Conservation (phyloP, 176 grass and related monocot genomes). For the Metroxylon sagu region DNA sequence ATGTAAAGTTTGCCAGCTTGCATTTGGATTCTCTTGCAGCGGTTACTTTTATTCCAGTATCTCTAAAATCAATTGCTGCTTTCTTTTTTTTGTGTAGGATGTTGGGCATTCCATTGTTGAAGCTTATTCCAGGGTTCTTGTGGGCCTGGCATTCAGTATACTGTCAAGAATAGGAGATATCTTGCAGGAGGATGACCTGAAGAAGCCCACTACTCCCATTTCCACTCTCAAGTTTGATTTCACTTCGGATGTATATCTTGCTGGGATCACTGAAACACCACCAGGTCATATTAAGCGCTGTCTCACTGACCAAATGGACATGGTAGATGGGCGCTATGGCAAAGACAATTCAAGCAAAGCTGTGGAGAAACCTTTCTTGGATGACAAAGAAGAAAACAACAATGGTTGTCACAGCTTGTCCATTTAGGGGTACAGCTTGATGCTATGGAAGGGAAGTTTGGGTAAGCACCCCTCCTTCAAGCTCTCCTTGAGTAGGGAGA, state of each 20-base stretch:
- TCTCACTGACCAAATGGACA: conserved; percentile 95
- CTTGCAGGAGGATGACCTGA: conserved; percentile 82
- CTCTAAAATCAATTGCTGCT: too few relatives aligned
- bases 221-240: conserved; percentile 88
- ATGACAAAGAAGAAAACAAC: background rate
- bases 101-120: conserved; percentile 76
- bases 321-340: conserved; percentile 49
- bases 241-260: conserved; percentile 75
- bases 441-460: conserved; percentile 4
- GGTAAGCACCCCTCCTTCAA: too few relatives aligned
- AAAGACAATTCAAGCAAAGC: conserved; percentile 25
- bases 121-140: conserved; percentile 83
- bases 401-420: background rate
- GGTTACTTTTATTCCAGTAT: too few relatives aligned
- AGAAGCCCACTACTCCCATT: conserved; percentile 82
- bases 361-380: conserved; percentile 18
- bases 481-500: too few relatives aligned
- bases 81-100: conserved; percentile 32
- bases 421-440: background rate
- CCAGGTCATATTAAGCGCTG: conserved; percentile 69
- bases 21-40: too few relatives aligned
- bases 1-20: too few relatives aligned
- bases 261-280: conserved; percentile 80
- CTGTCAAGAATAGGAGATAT: conserved; percentile 72
- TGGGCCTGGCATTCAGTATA: conserved; percentile 73